Base-by-base conservation (phyloP, 2,329 filamentous ascomycete species). In the Penicillium sp. region DNA sequence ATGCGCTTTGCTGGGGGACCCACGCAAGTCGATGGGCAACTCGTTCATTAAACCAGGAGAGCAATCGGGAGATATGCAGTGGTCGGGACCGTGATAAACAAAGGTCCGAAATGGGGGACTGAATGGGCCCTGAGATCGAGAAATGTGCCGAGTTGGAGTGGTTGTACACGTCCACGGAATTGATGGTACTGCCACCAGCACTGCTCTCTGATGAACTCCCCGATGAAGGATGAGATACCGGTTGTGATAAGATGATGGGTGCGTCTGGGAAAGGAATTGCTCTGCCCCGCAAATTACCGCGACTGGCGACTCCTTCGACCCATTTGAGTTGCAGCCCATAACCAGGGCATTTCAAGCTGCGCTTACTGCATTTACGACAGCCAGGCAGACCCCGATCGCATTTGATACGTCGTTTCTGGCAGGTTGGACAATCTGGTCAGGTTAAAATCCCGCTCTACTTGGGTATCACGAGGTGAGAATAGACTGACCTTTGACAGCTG, bases 331-430 rank as follows among this genome's bases (percentile, higher is more conserved):
- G 51, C 13, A 61, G 45, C 3, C 65, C 63, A 47, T 68, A 68
- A 1, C 65, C 65, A 2, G 65, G 65, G 44, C 65, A 68, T 18
- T 55, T 41, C n/a, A 63, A 54, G 32, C 53, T 58, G 9, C 66
- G 66, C n/a, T 62, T 63, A 8, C 49, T 50, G 45, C 65, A 68
- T 55, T 68, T 68, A 14, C 54, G 36, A 48, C 65, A 67, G 19
- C 32, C 45, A 9, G 66, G 65, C 6, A 63, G 51, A 2, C 56
- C 58, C 46, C 66, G 50, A 52, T 67, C 66, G 48, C 66, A 68
- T 8, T 59, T 53, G 35, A 67, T 68, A 16, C 65, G 59, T 27
- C 66, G 61, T 29, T 49, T 51, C 42, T 60, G 59, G 43, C 65
- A 67, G 38, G 51, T 65, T 32, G 56, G 52, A 45, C 61, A 65